Percentiles rank a stretch among this genome's conserved stretches.
Conservation (phyloP, 2,329 filamentous ascomycete species). For the Cladophialophora chaetospira region DNA sequence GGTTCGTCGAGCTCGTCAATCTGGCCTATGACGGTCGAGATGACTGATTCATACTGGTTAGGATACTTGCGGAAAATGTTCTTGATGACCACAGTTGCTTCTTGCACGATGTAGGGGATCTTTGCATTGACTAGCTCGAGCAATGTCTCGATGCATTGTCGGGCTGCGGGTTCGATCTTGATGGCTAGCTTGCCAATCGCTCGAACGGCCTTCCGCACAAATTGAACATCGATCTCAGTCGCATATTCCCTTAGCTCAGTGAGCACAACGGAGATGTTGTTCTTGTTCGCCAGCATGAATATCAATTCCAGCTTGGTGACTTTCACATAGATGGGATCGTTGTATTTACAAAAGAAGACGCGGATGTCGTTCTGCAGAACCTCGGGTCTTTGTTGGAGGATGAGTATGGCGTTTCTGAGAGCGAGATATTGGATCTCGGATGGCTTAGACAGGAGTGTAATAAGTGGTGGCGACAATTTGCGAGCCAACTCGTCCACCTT, state of each 20-base stretch:
- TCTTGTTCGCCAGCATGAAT: conserved; percentile 95
- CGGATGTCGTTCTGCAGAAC: conserved; percentile 94
- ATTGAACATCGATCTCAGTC: conserved; percentile 97
- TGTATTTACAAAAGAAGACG: conserved; percentile 99
- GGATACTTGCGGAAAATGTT: conserved; percentile 99
- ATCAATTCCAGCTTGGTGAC: conserved; percentile 98
- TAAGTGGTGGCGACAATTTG: conserved; percentile 91
- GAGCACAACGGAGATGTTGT: conserved; percentile 92
- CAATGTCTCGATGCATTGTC: conserved; percentile 87
- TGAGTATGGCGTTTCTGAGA: conserved; percentile 87
- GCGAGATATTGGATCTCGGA: conserved; percentile 98
- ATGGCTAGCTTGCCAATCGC: conserved; percentile 98
- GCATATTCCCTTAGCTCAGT: conserved; percentile 94
- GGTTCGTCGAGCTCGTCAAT: conserved; percentile 95
- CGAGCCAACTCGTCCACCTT: conserved; percentile 83
- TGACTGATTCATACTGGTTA: conserved; percentile 98
- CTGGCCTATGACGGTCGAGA: conserved; percentile 91
- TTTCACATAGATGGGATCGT: conserved; percentile 99
- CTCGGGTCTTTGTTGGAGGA: conserved; percentile 88
- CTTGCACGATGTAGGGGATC: conserved; percentile 97
- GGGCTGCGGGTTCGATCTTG: conserved; percentile 94
- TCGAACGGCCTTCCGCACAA: conserved; percentile 94
- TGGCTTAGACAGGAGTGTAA: conserved; percentile 92
- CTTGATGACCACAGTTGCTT: conserved; percentile 96
- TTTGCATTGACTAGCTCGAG: conserved; percentile 96